phyloP scores from a whole-genome alignment of 208 protist species.

The Jaenimonas drosophilae region DNA sequence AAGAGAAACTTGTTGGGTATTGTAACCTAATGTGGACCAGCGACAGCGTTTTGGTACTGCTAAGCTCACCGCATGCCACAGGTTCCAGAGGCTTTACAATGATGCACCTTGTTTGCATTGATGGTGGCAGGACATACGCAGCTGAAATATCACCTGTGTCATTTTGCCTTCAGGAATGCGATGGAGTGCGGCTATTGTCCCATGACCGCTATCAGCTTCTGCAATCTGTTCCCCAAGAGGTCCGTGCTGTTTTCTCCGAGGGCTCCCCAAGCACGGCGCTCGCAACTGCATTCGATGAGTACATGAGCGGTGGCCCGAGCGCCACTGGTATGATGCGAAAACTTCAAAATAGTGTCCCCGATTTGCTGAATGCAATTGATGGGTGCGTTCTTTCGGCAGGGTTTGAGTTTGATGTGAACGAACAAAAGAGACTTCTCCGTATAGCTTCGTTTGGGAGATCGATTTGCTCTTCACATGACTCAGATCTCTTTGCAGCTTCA shows the following conservation, averaged over 20 bases:
- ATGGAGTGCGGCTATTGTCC: constrained; percentile 50
- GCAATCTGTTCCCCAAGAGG: constrained; percentile 33
- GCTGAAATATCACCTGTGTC: constrained; percentile 33
- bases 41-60: no score
- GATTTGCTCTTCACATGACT: constrained; percentile 80
- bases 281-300: constrained; percentile 64
- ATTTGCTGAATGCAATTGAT: constrained; percentile 68
- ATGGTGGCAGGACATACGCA: constrained; percentile 37
- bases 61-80: no score
- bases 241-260: constrained; percentile 58
- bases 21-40: constrained; percentile 16
- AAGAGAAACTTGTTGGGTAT: constrained; percentile 30
- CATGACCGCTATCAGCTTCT: constrained; percentile 49
- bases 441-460: constrained; percentile 92
- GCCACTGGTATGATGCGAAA: constrained; percentile 63
- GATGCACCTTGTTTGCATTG: constrained; percentile 9
- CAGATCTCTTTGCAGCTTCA: constrained; percentile 73
- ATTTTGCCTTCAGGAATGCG: constrained; percentile 51
- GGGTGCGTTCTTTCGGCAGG: constrained; percentile 84
- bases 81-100: no score
- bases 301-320: constrained; percentile 53
- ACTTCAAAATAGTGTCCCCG: constrained; percentile 27
- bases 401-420: constrained; percentile 57
- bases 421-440: constrained; percentile 83
- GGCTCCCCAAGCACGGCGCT: constrained; percentile 53